Conservation (phyloP, 192 early-diverging fungal genomes). For the Podila verticillata region DNA sequence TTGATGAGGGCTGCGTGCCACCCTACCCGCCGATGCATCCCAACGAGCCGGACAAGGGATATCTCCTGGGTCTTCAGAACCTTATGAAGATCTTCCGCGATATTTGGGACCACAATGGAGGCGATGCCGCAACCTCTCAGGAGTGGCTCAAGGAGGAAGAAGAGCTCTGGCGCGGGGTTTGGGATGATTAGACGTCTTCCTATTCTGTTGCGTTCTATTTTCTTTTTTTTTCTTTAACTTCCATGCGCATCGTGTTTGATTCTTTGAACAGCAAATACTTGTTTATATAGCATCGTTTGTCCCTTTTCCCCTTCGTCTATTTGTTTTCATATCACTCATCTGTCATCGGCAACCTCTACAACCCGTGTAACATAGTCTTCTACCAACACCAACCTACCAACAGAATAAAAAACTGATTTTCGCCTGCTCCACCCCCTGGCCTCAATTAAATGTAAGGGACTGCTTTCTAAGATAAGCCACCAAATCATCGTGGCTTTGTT, state of each 20-base stretch:
- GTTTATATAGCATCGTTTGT: no score
- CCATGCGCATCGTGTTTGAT: neutral
- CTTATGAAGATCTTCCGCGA: conserved; percentile 75
- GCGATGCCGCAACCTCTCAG: conserved; percentile 23
- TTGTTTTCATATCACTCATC: no score
- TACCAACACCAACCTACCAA: no score
- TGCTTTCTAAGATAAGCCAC: no score
- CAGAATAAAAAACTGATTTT: no score
- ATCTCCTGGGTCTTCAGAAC: conserved; percentile 79
- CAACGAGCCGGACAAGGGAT: conserved; percentile 81
- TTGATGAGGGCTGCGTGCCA: conserved; percentile 33
- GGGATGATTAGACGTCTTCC: conserved; percentile 9
- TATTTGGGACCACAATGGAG: conserved; percentile 62
- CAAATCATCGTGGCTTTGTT: no score
- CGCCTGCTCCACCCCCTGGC: no score
- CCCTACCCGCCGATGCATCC: conserved; percentile 58
- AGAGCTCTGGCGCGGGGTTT: conserved; percentile 40
- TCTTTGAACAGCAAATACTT: no score
- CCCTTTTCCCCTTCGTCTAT: no score
- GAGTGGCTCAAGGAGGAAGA: conserved; percentile 26
- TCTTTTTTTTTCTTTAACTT: neutral
- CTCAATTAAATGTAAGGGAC: no score
- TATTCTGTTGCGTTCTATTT: neutral
- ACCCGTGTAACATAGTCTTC: no score
- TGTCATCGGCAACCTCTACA: no score